Evolutionary conservation across 1,284 basidiomycete species (phyloP).

Genomic region (Ceratobasidium papillatum): DNA sequence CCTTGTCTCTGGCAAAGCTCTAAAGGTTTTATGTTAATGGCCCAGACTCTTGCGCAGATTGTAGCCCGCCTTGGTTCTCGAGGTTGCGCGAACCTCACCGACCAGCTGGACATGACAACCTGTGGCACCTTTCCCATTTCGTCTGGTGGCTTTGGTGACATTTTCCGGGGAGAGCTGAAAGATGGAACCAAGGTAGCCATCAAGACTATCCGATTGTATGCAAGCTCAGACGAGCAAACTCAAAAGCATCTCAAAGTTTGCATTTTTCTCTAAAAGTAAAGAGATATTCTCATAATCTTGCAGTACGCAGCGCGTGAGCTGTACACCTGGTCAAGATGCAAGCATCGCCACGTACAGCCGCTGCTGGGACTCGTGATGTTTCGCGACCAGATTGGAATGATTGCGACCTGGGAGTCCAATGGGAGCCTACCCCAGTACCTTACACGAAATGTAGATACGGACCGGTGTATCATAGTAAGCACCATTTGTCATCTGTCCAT

Average conservation of each 20-base stretch:
- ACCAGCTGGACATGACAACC: not conserved
- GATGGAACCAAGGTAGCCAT: not conserved
- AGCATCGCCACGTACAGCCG: not conserved
- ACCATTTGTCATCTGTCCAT: not conserved
- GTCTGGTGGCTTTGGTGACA: conserved; percentile 5
- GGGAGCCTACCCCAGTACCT: conserved; percentile 1
- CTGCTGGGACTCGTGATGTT: conserved; percentile 5
- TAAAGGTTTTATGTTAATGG: not conserved
- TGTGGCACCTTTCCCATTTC: not conserved
- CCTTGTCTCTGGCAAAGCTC: conserved; percentile 2
- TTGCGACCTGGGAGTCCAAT: not conserved
- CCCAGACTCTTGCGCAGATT: not conserved
- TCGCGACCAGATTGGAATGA: not conserved
- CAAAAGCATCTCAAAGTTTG: no score
- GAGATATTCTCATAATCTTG: no score
- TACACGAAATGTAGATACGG: not conserved
- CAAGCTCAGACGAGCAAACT: not conserved
- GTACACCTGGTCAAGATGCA: conserved; percentile 15
- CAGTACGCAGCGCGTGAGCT: conserved; percentile 3
- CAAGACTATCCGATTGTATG: conserved; percentile 2
- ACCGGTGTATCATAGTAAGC: conserved; percentile 1
- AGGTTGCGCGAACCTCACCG: not conserved
- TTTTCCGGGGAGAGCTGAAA: not conserved
- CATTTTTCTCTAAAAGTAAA: no score
- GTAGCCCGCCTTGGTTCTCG: not conserved